Base-by-base conservation (phyloP, 257 asterid genomes). In the Solanum lignicaule region DNA sequence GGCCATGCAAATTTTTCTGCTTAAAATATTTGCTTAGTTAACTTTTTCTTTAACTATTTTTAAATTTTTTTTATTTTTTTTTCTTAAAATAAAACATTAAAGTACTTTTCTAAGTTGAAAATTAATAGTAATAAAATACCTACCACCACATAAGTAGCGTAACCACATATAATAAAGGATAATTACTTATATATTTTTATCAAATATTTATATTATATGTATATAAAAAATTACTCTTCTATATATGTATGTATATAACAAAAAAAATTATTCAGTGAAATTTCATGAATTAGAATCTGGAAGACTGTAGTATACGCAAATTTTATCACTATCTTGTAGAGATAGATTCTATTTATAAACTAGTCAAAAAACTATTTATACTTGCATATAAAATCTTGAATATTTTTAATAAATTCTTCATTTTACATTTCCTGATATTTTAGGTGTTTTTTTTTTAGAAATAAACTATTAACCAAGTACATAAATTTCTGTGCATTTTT, bases 271-370 rank as follows among this genome's bases (percentile, higher is more conserved):
- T 48, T 48, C 9, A 18, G 0, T 18, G 4, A 52, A 52, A 52
- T 18, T 18, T 52, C 9, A 52, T 16, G n/a, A 52, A 52, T 16
- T 1, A 18, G 23, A 0, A 6, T 18, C 4, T 18, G 3, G 9
- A 0, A 52, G 0, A 1, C 7, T 6, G 2, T 16, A 3, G 0
- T 52, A 5, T 52, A 52, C 9, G 9, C n/a, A 6, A 3, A 52
- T 52, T 0, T 6, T 52, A 52, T 1, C 6, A 8, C 2, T 18
- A 18, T 0, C n/a, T 52, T 5, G 8, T 18, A 6, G 10, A 52
- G 4, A 52, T 16, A 2, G 0, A 48, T 48, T 15, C 9, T 16
- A 0, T 20, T 20, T 60, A 21, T 60, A 58, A 0, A 21, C 21
- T 8, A 8, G 27, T 29, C 3, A 68, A 9, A 11, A 68, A 27